Base-by-base conservation (phyloP, 2,329 filamentous ascomycete genomes). In the Talaromyces pinophilus region DNA sequence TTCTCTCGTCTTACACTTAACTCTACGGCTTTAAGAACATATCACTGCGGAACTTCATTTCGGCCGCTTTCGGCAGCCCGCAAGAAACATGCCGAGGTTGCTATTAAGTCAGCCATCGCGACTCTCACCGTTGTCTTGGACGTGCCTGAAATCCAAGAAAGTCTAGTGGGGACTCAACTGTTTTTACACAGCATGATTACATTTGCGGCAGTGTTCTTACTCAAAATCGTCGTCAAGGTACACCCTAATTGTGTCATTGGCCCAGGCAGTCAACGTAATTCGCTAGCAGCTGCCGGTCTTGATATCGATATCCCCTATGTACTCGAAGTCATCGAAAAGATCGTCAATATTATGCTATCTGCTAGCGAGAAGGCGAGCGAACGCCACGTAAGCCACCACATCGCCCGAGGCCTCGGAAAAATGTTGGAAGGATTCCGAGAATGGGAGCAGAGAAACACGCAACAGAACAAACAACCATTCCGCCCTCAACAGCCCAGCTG, bases 1-100 rank as follows among this genome's bases (percentile, higher is more conserved):
- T 85, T 84, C 70, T 83, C 82, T 57, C 79, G 82, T 59, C 73
- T 85, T 19, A 82, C 84, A 57, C 73, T 85, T 8, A 81, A 83
- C 54, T 84, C 83, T 4, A 80, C 84, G 30, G 82, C 82, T 35
- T 72, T 85, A 28, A 79, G 82, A 35, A 81, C 82, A 8, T 80
- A 83, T 62, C 76, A 79, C 62, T 77, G 76, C 22, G 75, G 76
- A 15, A 73, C 72, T 11, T 76, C 77, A 15, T 72, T 76, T 5
- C 74, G 76, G 50, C 70, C 73, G 3, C 80, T 83, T 72, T 82
- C 82, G 1, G 70, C 75, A 3, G 81, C 83, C 68, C 78, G 81
- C 15, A 79, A 79, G 59, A 78, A 82, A 63, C 77, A 73, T 69
- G 82, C 75, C 64, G 82, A 78, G 70, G 77, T 80, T 17, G 80